These are phyloP conservation scores for Fusarium cyanostomum DNA, from an alignment of 2,329 filamentous ascomycete species.

Conservation along the genomic window DNA sequence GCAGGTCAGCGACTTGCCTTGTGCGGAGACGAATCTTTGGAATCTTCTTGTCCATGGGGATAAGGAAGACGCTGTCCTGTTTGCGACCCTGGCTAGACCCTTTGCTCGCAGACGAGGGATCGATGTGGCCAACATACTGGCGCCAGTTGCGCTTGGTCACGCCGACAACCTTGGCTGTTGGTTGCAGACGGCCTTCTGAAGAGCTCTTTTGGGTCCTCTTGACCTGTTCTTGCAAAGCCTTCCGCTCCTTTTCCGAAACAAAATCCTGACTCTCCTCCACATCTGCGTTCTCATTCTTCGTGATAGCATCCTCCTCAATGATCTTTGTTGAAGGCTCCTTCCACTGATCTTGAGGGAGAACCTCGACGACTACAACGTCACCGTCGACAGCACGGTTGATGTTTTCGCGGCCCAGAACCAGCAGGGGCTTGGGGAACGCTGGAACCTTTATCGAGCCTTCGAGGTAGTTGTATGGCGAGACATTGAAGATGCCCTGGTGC, in stretches of 20 bases:
- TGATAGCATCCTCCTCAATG: conserved; percentile 91
- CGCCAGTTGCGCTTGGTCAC: conserved; percentile 96
- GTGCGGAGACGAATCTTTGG: conserved; percentile 96
- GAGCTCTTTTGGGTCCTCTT: conserved; percentile 82
- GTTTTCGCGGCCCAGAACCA: conserved; percentile 92
- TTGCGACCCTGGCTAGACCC: conserved; percentile 79
- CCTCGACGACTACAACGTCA: conserved; percentile 91
- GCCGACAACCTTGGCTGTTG: conserved; percentile 91
- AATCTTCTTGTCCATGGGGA: conserved; percentile 98
- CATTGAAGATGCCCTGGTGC: conserved; percentile 95
- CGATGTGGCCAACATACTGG: conserved; percentile 96
- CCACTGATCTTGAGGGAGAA: conserved; percentile 95
- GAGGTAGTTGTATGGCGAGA: conserved; percentile 97
- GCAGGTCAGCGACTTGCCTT: conserved; percentile 84
- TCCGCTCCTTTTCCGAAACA: conserved; percentile 88
- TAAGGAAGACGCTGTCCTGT: conserved; percentile 92
- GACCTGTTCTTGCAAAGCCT: conserved; percentile 89
- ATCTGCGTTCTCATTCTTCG: conserved; percentile 93
- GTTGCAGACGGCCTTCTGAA: conserved; percentile 81
- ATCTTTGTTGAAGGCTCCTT: conserved; percentile 96
- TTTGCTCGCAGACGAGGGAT: conserved; percentile 82
- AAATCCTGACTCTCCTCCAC: conserved; percentile 77
- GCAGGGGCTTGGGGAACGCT: conserved; percentile 86
- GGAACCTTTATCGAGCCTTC: conserved; percentile 92
- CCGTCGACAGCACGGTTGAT: conserved; percentile 95